phyloP scores from a whole-genome alignment of 371 early-diverging fungal species.

The Apophysomyces variabilis region DNA sequence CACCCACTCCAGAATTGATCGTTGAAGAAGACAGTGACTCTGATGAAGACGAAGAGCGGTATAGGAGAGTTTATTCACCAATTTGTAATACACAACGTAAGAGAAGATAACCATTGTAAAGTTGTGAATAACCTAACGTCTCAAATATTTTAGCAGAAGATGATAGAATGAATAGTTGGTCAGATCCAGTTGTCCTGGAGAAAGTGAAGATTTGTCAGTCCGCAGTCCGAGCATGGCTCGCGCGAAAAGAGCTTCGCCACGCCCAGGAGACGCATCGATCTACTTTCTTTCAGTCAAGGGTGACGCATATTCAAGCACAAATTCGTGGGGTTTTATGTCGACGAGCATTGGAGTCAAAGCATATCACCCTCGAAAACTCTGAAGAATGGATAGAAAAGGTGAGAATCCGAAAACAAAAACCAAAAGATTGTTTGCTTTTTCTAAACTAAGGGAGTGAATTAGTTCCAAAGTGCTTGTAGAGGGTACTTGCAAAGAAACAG shows the following conservation, averaged over 20 bases:
- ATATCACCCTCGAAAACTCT: constrained; percentile 18
- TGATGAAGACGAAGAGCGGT: constrained; percentile 30
- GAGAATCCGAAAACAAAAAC: too few species aligned
- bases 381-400: constrained; percentile 34
- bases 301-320: constrained; percentile 68
- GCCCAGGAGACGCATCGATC: constrained; percentile 37
- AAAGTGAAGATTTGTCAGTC: constrained; percentile 60
- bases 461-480: constrained; percentile 77
- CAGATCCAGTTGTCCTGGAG: constrained; percentile 29
- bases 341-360: constrained; percentile 35
- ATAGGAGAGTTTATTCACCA: constrained; percentile 6
- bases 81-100: constrained; percentile 11
- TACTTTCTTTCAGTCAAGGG: constrained; percentile 21
- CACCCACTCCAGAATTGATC: constrained; percentile 51
- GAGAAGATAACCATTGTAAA: neutral
- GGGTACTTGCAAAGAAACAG: constrained; percentile 66
- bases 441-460: too few species aligned
- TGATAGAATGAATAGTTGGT: constrained; percentile 25
- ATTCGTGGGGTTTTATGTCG: constrained; percentile 63
- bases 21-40: constrained; percentile 45
- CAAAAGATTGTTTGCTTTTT: too few species aligned
- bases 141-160: neutral
- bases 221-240: constrained; percentile 59
- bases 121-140: neutral
- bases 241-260: constrained; percentile 50